These are phyloP conservation scores for Graphilbum ipis-grandicollis DNA, from an alignment of 2,329 filamentous ascomycete genomes.

Conservation along the genomic window DNA sequence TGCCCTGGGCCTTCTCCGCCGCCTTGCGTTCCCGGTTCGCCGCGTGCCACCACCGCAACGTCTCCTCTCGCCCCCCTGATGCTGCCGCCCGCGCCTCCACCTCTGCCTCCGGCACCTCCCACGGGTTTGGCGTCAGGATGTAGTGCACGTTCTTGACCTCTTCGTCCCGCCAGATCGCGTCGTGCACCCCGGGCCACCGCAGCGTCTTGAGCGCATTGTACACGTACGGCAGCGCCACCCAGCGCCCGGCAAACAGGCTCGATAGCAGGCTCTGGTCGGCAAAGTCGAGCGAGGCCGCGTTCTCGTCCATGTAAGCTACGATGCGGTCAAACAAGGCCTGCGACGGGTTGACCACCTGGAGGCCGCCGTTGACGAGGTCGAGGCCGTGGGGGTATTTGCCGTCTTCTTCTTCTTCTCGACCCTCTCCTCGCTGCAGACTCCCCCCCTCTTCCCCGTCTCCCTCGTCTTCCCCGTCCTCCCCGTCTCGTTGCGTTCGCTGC, in stretches of 20 bases:
- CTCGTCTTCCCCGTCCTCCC: no score
- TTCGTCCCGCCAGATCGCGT: constrained; percentile 38
- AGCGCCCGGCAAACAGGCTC: constrained; percentile 34
- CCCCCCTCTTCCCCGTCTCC: no score
- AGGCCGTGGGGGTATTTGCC: constrained; percentile 21
- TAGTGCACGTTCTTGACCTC: constrained; percentile 44
- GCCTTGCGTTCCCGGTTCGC: constrained; percentile 20
- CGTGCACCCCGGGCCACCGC: constrained; percentile 29
- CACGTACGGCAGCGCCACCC: constrained; percentile 40
- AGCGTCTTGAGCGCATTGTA: constrained; percentile 49
- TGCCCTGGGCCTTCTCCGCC: constrained; percentile 7
- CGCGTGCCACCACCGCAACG: constrained; percentile 39
- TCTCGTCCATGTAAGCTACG: constrained; percentile 26
- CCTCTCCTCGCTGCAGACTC: no score
- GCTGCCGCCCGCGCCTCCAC: constrained; percentile 23
- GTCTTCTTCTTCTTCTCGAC: background rate
- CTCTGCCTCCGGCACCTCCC: constrained; percentile 31
- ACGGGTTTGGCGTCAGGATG: constrained; percentile 41
- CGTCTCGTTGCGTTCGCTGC: no score
- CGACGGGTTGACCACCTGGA: constrained; percentile 39
- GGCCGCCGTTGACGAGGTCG: constrained; percentile 36
- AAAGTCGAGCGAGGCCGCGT: constrained; percentile 33
- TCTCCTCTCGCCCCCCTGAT: constrained; percentile 20
- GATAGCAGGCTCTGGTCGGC: constrained; percentile 42
- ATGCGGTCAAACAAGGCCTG: constrained; percentile 30